Conservation (phyloP, 192 early-diverging fungal species). For the Spinellus fusiger region DNA sequence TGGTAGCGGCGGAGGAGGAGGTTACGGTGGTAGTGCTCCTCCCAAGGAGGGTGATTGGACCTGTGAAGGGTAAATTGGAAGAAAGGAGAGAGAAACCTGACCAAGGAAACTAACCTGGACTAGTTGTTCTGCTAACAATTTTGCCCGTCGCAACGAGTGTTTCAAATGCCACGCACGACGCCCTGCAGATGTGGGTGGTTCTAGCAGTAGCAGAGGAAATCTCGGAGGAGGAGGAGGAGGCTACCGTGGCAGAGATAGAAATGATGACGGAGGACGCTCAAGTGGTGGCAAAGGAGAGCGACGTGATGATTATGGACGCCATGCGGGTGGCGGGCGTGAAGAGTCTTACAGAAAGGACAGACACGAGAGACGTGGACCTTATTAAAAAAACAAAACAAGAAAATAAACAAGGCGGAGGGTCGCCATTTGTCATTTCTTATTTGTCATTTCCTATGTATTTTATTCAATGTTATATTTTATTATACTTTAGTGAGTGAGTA, state of each 20-base stretch:
- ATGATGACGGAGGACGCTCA: slow-evolving; percentile 26
- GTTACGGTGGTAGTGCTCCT: slow-evolving; percentile 32
- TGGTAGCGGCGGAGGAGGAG: slow-evolving; percentile 33
- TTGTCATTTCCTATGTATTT: too few species aligned
- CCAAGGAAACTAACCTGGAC: too few species aligned
- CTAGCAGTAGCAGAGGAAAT: slow-evolving; percentile 33
- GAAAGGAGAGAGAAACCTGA: background rate
- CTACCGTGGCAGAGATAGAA: slow-evolving; percentile 10
- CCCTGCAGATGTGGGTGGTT: slow-evolving; percentile 39
- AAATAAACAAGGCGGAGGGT: too few species aligned
- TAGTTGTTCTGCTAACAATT: slow-evolving; percentile 65
- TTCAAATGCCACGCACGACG: slow-evolving; percentile 58
- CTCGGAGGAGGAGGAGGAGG: slow-evolving; percentile 35
- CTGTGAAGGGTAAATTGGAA: slow-evolving; percentile 42
- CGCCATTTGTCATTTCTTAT: too few species aligned
- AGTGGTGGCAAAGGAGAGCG: slow-evolving; percentile 25
- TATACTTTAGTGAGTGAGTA: too few species aligned
- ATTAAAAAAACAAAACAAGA: too few species aligned
- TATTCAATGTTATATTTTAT: too few species aligned
- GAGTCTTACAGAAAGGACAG: slow-evolving; percentile 37
- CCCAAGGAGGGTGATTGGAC: slow-evolving; percentile 56
- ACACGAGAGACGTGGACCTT: slow-evolving; percentile 43
- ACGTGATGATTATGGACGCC: slow-evolving; percentile 28
- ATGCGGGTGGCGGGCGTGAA: slow-evolving; percentile 33
- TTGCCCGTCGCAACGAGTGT: slow-evolving; percentile 56